These are phyloP conservation scores for Penicillium crystallinum DNA, from an alignment of 495 filamentous ascomycete genomes.

Conservation along the genomic window DNA sequence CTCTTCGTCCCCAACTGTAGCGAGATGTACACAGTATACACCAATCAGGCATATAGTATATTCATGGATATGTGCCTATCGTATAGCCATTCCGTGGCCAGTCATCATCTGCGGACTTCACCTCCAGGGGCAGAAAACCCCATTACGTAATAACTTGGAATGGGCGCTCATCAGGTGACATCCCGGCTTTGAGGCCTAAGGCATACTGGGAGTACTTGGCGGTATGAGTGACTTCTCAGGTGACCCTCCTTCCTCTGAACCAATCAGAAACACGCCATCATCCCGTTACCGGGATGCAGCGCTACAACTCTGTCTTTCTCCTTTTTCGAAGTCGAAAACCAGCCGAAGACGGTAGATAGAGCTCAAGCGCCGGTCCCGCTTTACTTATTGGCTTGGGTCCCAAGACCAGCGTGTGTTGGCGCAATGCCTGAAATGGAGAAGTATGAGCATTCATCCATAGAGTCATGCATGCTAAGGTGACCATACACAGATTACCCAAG, in stretches of 20 bases:
- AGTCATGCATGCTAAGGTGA: constrained; percentile 7
- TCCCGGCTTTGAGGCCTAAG: background rate
- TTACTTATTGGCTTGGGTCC: background rate
- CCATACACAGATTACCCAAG: constrained; percentile 27
- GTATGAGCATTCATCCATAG: constrained; percentile 5
- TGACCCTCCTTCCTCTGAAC: constrained; percentile 15
- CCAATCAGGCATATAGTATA: too few relatives aligned
- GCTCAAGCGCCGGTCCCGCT: background rate
- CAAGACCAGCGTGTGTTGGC: background rate
- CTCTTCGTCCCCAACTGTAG: too few relatives aligned
- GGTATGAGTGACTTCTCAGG: too few relatives aligned
- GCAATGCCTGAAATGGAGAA: constrained; percentile 4
- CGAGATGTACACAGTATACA: too few relatives aligned
- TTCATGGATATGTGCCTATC: too few relatives aligned
- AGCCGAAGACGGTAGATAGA: background rate
- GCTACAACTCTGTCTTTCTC: background rate
- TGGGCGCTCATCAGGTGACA: too few relatives aligned
- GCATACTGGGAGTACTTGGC: background rate
- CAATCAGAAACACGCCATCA: constrained; percentile 1
- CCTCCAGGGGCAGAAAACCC: too few relatives aligned
- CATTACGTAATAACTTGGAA: too few relatives aligned
- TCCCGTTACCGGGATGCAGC: constrained; percentile 6
- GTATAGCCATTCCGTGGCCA: too few relatives aligned
- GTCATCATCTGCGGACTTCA: too few relatives aligned
- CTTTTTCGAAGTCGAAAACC: background rate